Evolutionary conservation across 2,329 filamentous ascomycete species (phyloP), one percentile per base, ranked within the genome.

Genomic region (Coniella lustricola): DNA sequence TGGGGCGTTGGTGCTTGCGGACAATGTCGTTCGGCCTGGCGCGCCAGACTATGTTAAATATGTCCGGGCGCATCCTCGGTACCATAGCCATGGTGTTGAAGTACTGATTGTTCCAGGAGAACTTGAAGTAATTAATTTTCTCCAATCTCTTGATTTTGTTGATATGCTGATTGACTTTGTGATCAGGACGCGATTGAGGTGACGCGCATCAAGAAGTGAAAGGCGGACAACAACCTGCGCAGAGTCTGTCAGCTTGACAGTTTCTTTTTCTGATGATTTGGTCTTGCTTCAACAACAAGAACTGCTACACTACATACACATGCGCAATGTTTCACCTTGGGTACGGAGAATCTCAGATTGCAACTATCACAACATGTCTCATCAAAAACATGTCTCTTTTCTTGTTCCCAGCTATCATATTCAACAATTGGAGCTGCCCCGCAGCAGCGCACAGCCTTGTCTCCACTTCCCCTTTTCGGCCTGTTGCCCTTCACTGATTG

Each of bases 31-130:
- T 21, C 32, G 21, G 4, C 46, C 46, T 18, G 46, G 38, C 3
- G 29, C 46, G 13, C 46, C 38, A 3, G 46, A 43, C 17, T 48
- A 48, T 16, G 31, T 48, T 22, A 32, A 42, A 25, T 48, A 48
- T 22, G 46, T 48, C 14, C 44, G 44, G 17, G 44, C 36, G 21
- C 34, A 45, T 20, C 17, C n/a, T 5, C n/a, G 22, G 1, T 18
- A 37, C 12, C 21, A 45, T 3, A 45, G 43, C 22, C 43, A 45
- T 20, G 43, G 34, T n/a, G 10, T 45, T 4, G 31, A 20, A 14
- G 4, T 16, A 16, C 10, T 37, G 43, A 38, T 45, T 25, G 20
- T 45, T 3, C 34, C 33, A 1, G 34, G 43, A 8, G 43, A 37
- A 9, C 14, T 20, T 5, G 34, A 38, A 34, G 34, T 45, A 17